phyloP scores from a whole-genome alignment of 192 early-diverging fungal species.

The Rhizophagus clarus region DNA sequence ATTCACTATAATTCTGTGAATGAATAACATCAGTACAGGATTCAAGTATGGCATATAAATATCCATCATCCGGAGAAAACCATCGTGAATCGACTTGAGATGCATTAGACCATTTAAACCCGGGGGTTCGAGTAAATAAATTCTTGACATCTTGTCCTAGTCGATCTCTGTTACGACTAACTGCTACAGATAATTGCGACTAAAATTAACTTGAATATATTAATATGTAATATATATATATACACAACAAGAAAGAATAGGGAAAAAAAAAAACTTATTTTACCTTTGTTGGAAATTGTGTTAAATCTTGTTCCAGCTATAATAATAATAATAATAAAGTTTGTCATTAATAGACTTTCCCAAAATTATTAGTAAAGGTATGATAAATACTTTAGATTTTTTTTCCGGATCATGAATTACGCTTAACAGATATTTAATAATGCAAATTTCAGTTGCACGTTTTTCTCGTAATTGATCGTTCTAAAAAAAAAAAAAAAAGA shows the following conservation, averaged over 20 bases:
- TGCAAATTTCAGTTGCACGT: conserved; percentile 27
- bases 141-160: not conserved
- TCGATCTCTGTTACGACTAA: not conserved
- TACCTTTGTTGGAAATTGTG: not conserved
- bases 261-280: not conserved
- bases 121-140: not conserved
- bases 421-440: conserved; percentile 23
- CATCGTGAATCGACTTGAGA: not conserved
- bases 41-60: conserved; percentile 8
- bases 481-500: not conserved
- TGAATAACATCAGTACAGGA: not conserved
- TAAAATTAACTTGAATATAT: not conserved
- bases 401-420: not conserved
- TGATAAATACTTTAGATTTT: not conserved
- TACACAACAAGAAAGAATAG: not conserved
- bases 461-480: conserved; percentile 26
- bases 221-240: not conserved
- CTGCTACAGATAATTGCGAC: not conserved
- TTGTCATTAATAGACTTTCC: not conserved
- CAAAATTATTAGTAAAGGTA: not conserved
- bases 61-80: not conserved
- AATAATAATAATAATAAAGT: not conserved
- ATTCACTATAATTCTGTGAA: not conserved
- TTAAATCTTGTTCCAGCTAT: conserved; percentile 7
- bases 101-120: not conserved